A percentile compares a stretch with the other conserved stretches of the same genome.
These are phyloP conservation scores for Termitomyces sp. DNA, from an alignment of 768 basidiomycete genomes.

Conservation along the genomic window DNA sequence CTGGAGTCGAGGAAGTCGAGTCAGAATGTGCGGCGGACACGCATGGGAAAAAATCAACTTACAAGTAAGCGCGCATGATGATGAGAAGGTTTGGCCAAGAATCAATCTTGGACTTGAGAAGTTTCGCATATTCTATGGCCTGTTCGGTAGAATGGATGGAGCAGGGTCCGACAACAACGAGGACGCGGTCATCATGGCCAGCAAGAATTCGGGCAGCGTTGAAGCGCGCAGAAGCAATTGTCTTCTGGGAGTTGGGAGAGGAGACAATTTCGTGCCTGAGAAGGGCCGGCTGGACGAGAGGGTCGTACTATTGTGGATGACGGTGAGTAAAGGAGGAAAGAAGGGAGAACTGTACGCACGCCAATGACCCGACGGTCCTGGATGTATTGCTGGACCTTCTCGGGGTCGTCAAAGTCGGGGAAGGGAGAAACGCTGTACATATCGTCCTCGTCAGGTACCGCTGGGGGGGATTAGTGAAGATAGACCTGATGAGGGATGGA, in stretches of 20 bases:
- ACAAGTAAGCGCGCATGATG: conserved; percentile 98
- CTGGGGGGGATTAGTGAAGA: conserved; percentile 26
- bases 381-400: conserved; percentile 67
- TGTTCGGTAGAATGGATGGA: conserved; percentile 89
- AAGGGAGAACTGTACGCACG: conserved; percentile 37
- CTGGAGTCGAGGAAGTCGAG: conserved; percentile 19
- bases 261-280: conserved; percentile 85
- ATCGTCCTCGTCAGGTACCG: conserved; percentile 34
- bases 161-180: conserved; percentile 95
- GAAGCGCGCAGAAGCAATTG: conserved; percentile 78
- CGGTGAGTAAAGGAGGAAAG: conserved; percentile 12
- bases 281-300: conserved; percentile 90
- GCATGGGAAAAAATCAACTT: conserved; percentile 24
- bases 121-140: conserved; percentile 78
- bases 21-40: conserved; percentile 3
- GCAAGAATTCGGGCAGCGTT: conserved; percentile 75
- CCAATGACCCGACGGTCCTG: conserved; percentile 79
- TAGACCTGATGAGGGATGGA: conserved; percentile 17
- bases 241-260: conserved; percentile 57
- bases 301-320: conserved; percentile 67
- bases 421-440: conserved; percentile 59
- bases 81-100: conserved; percentile 78
- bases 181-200: conserved; percentile 79
- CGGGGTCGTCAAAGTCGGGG: conserved; percentile 60
- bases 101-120: conserved; percentile 63